Base-by-base conservation (phyloP, 108 stramenopile species). In the Chaetoceros muelleri region DNA sequence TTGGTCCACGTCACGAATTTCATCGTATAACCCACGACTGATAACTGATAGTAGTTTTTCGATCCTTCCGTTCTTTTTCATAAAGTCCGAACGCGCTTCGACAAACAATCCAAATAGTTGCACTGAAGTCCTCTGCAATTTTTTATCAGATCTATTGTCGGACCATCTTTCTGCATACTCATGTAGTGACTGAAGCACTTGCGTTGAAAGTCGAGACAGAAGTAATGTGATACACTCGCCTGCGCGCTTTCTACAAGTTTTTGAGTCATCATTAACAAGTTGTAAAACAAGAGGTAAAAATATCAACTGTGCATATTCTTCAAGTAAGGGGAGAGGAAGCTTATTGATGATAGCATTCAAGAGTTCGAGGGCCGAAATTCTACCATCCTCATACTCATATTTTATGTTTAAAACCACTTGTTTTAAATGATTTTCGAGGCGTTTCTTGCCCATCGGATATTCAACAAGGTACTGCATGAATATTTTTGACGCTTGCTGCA, bases 301-400 rank as follows among this genome's bases (percentile, higher is more conserved):
- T 28, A 96, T 72, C 19, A 80, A 50, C 30, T 90, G 82, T 3
- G 71, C 61, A 34, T 91, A 60, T 20, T 59, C 69, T 47, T 90
- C 78, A 31, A 96, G 31, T 22, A 89, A 58, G 3, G 72, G 70
- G 2, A 64, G 47, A 16, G 91, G 90, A 5, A 96, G 61, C 53
- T 76, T 79, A 48, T 83, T 72, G 44, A 92, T 63, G 20, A 89
- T 56, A 1, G 70, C 34, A 2, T 52, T 47, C 16, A 93, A 53
- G 18, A 87, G 58, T 23, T 66, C 59, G 46, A 93, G 69, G 23
- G 82, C 95, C 17, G 90, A 81, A 29, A 82, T 52, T 57, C 92
- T 58, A 7, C 95, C 95, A 28, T 93, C 95, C 53, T 87, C 81
- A 60, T 81, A 84, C 60, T 92, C 87, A 60, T 93, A 96, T 28